These are phyloP conservation scores for Craterostigma plantagineum DNA, from an alignment of 257 asterid genomes.

Conservation along the genomic window DNA sequence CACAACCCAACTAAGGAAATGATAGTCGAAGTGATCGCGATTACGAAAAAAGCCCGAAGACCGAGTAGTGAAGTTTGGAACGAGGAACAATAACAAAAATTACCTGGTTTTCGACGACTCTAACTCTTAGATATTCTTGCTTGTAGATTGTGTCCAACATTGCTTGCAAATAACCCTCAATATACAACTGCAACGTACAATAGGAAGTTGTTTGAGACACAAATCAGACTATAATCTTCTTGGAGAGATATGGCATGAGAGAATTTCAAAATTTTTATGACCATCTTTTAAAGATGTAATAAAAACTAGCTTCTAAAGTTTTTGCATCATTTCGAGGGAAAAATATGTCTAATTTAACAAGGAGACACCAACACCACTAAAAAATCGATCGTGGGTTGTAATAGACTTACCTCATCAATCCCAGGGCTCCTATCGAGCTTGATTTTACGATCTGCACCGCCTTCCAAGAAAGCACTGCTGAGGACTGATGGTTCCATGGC, in stretches of 20 bases:
- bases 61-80: no score
- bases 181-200: constrained; percentile 57
- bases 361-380: no score
- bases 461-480: constrained; percentile 86
- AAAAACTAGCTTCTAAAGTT: constrained; percentile 1
- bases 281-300: not conserved
- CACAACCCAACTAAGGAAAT: no score
- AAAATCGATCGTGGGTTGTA: no score
- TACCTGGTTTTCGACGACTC: constrained; percentile 92
- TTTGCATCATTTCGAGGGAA: not conserved
- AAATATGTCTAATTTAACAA: no score
- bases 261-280: not conserved
- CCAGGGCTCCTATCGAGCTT: constrained; percentile 88
- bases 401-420: constrained; percentile 60
- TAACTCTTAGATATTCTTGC: constrained; percentile 90
- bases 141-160: constrained; percentile 85
- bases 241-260: not conserved
- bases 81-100: constrained; percentile 1
- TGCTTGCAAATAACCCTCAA: constrained; percentile 96
- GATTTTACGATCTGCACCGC: constrained; percentile 88
- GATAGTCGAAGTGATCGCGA: not conserved
- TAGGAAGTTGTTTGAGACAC: constrained; percentile 1
- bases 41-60: not conserved
- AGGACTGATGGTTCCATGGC: constrained; percentile 92
- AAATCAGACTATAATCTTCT: constrained; percentile 1